Conservation (phyloP, 2,329 filamentous ascomycete genomes). For the Fusarium transvaalense region DNA sequence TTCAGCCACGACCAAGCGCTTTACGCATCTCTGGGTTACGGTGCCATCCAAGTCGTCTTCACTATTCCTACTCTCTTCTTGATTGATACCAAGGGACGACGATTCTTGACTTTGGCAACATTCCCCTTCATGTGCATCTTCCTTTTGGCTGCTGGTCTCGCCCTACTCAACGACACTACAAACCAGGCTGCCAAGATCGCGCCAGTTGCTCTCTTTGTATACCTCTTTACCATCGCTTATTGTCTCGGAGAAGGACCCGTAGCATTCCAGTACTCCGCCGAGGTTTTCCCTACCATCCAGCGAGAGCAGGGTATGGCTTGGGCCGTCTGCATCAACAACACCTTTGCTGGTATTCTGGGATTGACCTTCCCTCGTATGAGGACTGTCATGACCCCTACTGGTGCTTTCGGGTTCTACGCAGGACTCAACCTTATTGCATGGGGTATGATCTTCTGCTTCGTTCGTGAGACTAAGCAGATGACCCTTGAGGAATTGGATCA, state of each 20-base stretch:
- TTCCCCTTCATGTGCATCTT: slow-evolving; percentile 33
- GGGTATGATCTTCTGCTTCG: slow-evolving; percentile 64
- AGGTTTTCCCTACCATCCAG: slow-evolving; percentile 74
- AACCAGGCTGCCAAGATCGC: slow-evolving; percentile 10
- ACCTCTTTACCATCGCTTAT: slow-evolving; percentile 74
- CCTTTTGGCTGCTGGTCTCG: slow-evolving; percentile 9
- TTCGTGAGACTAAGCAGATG: slow-evolving; percentile 67
- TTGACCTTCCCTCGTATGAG: slow-evolving; percentile 64
- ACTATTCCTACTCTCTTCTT: slow-evolving; percentile 33
- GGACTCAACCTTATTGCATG: slow-evolving; percentile 68
- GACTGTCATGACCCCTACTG: slow-evolving; percentile 52
- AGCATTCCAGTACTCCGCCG: slow-evolving; percentile 72
- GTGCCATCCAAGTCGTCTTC: slow-evolving; percentile 28
- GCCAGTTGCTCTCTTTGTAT: slow-evolving; percentile 64
- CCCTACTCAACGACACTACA: not conserved
- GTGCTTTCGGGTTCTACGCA: slow-evolving; percentile 65
- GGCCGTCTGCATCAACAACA: slow-evolving; percentile 71
- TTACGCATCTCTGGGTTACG: slow-evolving; percentile 26
- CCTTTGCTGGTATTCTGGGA: slow-evolving; percentile 64
- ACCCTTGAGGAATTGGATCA: slow-evolving; percentile 64
- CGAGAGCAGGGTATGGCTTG: slow-evolving; percentile 74
- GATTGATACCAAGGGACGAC: slow-evolving; percentile 30
- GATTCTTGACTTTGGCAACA: slow-evolving; percentile 18
- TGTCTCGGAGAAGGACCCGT: slow-evolving; percentile 74
- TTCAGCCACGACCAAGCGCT: slow-evolving; percentile 12